These are phyloP conservation scores for Leishmania braziliensis DNA, from an alignment of 208 protist species.

Conservation along the genomic window DNA sequence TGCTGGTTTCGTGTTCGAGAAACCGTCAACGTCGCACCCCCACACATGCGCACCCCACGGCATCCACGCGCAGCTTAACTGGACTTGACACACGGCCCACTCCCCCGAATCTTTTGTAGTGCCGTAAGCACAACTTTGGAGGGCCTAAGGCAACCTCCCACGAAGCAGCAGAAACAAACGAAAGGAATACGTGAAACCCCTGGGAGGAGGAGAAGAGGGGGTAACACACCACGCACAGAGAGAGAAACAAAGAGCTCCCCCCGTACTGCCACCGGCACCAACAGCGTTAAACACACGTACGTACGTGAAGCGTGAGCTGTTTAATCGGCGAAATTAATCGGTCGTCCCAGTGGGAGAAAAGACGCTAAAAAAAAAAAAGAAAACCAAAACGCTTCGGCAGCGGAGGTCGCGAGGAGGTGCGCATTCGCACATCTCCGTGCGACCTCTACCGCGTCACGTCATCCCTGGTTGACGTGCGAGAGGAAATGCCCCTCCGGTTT, in stretches of 20 bases:
- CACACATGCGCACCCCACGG: not conserved
- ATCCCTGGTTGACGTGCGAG: slow-evolving; percentile 7
- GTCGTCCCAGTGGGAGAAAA: not conserved
- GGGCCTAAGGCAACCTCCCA: not conserved
- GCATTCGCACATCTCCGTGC: not conserved
- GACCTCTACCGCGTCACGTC: slow-evolving; percentile 8
- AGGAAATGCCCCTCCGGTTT: slow-evolving; percentile 9
- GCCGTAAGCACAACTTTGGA: not conserved
- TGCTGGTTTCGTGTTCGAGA: not conserved
- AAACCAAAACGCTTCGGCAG: not conserved
- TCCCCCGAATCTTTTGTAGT: not conserved
- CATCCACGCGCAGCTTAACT: not conserved
- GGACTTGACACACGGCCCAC: not conserved
- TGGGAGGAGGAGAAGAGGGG: not conserved
- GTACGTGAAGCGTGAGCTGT: not conserved
- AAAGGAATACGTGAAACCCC: not conserved
- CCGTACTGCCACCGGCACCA: not conserved
- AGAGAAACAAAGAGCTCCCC: not conserved
- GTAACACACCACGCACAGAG: no score
- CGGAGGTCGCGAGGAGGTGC: not conserved
- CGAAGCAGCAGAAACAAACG: not conserved
- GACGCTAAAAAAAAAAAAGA: not conserved
- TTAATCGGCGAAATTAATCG: not conserved
- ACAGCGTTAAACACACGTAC: not conserved
- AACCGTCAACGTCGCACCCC: not conserved